These are phyloP conservation scores for Microbotryum silenes-acaulis DNA, from an alignment of 1,284 basidiomycete genomes.

Conservation along the genomic window DNA sequence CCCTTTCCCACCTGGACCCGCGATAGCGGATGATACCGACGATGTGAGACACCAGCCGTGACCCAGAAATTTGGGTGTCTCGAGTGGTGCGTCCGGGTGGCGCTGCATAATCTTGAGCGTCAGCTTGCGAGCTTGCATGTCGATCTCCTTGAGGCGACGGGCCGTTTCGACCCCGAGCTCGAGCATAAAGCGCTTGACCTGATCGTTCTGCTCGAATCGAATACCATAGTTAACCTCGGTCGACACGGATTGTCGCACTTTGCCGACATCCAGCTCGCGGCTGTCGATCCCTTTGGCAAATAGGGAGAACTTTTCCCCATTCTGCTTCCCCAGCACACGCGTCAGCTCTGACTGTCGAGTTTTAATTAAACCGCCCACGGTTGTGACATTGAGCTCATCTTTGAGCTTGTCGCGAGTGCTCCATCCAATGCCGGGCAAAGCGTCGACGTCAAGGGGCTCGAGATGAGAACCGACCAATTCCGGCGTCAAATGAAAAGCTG, in stretches of 20 bases:
- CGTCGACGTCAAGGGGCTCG: constrained; percentile 68
- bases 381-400: constrained; percentile 65
- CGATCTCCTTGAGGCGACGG: constrained; percentile 57
- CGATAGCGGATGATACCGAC: constrained; percentile 47
- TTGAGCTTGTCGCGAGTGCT: constrained; percentile 47
- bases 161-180: constrained; percentile 71
- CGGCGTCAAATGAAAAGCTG: constrained; percentile 62
- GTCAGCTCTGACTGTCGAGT: constrained; percentile 41
- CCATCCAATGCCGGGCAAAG: constrained; percentile 80
- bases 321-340: constrained; percentile 61
- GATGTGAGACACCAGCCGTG: constrained; percentile 81
- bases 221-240: constrained; percentile 96
- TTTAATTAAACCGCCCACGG: constrained; percentile 58
- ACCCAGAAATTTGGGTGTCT: constrained; percentile 94
- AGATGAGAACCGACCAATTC: constrained; percentile 56
- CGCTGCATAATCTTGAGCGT: constrained; percentile 85
- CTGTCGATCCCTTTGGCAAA: constrained; percentile 77
- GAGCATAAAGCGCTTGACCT: constrained; percentile 68
- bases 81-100: constrained; percentile 74
- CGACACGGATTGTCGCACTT: constrained; percentile 74
- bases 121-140: constrained; percentile 61
- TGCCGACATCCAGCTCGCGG: constrained; percentile 65
- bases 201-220: constrained; percentile 71
- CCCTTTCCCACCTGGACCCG: constrained; percentile 52
- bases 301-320: constrained; percentile 74